phyloP scores from a whole-genome alignment of 2,329 filamentous ascomycete species.

The Exophiala spinifera region DNA sequence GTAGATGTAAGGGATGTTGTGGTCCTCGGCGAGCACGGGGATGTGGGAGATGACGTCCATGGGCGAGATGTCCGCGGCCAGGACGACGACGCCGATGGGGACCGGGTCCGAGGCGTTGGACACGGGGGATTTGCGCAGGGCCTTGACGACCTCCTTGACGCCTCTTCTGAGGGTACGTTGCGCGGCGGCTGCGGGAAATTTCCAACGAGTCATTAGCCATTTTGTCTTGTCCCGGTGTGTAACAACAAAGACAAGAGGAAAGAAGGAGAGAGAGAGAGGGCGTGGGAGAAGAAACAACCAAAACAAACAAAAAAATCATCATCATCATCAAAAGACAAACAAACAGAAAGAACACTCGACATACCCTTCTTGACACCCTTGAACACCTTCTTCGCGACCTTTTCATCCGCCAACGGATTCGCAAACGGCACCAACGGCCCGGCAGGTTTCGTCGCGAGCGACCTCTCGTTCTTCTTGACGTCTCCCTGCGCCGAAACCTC shows the following conservation, averaged over 20 bases:
- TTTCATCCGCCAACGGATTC: slow-evolving; percentile 50
- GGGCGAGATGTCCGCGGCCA: slow-evolving; percentile 95
- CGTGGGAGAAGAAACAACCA: no score
- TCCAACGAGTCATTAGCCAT: no score
- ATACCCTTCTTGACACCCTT: slow-evolving; percentile 53
- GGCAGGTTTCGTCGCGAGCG: slow-evolving; percentile 33
- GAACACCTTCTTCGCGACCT: slow-evolving; percentile 50
- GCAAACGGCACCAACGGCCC: slow-evolving; percentile 51
- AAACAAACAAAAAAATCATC: no score
- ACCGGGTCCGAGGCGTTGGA: slow-evolving; percentile 48
- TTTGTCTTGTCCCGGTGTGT: no score
- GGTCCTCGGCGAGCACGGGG: slow-evolving; percentile 95
- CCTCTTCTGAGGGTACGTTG: slow-evolving; percentile 94
- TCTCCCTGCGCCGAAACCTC: slow-evolving; percentile 4
- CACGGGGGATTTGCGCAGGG: slow-evolving; percentile 87
- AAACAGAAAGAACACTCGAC: no score
- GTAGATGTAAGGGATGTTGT: slow-evolving; percentile 95
- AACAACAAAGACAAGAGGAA: not conserved
- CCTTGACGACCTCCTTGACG: slow-evolving; percentile 98
- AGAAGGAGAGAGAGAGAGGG: not conserved
- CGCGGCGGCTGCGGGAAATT: slow-evolving; percentile 94
- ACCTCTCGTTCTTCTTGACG: slow-evolving; percentile 24
- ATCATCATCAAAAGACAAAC: no score
- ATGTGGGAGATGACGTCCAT: slow-evolving; percentile 99
- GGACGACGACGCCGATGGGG: slow-evolving; percentile 76